Conservation (phyloP, 2,329 filamentous ascomycete genomes). For the Ophiostoma pallidulum region DNA sequence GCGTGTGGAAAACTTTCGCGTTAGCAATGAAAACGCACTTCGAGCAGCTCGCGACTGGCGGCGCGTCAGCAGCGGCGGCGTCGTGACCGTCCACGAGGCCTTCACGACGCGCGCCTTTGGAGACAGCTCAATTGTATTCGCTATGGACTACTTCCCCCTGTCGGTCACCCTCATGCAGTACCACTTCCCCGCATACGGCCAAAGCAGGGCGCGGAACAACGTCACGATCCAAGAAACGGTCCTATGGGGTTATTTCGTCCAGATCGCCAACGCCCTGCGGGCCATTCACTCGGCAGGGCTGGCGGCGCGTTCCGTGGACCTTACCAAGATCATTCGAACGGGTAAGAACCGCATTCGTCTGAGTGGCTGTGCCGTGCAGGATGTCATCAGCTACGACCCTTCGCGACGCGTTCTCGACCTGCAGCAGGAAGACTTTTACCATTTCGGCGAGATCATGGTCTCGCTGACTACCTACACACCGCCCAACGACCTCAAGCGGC, state of each 20-base stretch:
- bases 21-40: constrained; percentile 85
- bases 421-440: constrained; percentile 78
- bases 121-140: constrained; percentile 88
- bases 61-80: constrained; percentile 66
- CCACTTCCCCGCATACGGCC: constrained; percentile 51
- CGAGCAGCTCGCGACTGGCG: constrained; percentile 84
- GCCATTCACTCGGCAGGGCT: constrained; percentile 73
- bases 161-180: constrained; percentile 83
- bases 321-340: constrained; percentile 82
- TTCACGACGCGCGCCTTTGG: constrained; percentile 91
- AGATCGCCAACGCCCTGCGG: constrained; percentile 80
- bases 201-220: constrained; percentile 28
- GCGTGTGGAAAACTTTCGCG: constrained; percentile 76
- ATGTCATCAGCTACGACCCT: constrained; percentile 76
- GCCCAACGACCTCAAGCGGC: constrained; percentile 34
- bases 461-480: constrained; percentile 64
- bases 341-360: constrained; percentile 84
- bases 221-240: constrained; percentile 56
- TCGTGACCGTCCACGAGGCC: constrained; percentile 81
- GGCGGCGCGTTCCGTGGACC: constrained; percentile 76
- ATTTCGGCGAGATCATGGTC: constrained; percentile 78
- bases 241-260: constrained; percentile 86
- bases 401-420: constrained; percentile 61
- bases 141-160: constrained; percentile 85
- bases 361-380: constrained; percentile 78